These are phyloP conservation scores for Heimioporus sp. DNA, from an alignment of 768 basidiomycete species.

Conservation along the genomic window DNA sequence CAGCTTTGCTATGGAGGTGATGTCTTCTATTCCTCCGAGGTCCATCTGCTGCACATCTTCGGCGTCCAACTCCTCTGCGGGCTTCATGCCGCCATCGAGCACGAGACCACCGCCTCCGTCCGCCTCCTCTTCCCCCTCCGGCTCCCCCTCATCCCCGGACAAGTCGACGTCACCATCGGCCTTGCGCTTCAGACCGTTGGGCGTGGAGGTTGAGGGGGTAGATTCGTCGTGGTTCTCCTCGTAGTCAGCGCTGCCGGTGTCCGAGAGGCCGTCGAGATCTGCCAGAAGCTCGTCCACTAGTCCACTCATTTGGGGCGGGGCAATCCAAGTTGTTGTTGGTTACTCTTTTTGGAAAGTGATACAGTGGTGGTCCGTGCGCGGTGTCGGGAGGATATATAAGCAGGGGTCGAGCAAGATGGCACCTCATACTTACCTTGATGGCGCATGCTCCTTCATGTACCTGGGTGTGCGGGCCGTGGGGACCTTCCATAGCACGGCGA, in stretches of 20 bases:
- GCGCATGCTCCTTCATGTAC: constrained; percentile 53
- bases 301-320: constrained; percentile 53
- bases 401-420: accelerated
- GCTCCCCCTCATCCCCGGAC: constrained; percentile 52
- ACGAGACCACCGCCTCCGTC: constrained; percentile 58
- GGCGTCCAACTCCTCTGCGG: constrained; percentile 93
- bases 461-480: constrained; percentile 56
- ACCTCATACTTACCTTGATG: constrained; percentile 66
- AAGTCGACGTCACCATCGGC: constrained; percentile 53
- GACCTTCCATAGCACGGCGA: constrained; percentile 56
- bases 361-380: constrained; percentile 18
- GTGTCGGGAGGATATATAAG: constrained; percentile 7
- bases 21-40: constrained; percentile 79
- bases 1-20: constrained; percentile 84
- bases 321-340: neutral
- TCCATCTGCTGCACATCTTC: constrained; percentile 97
- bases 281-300: constrained; percentile 92
- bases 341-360: constrained; percentile 10
- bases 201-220: constrained; percentile 17
- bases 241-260: constrained; percentile 52
- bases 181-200: constrained; percentile 60
- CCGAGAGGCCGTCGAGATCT: constrained; percentile 86
- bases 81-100: constrained; percentile 82
- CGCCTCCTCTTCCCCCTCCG: constrained; percentile 36
- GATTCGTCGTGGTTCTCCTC: constrained; percentile 37